Base-by-base conservation (phyloP, 2,329 filamentous ascomycete genomes). In the Fonsecaea multimorphosa region DNA sequence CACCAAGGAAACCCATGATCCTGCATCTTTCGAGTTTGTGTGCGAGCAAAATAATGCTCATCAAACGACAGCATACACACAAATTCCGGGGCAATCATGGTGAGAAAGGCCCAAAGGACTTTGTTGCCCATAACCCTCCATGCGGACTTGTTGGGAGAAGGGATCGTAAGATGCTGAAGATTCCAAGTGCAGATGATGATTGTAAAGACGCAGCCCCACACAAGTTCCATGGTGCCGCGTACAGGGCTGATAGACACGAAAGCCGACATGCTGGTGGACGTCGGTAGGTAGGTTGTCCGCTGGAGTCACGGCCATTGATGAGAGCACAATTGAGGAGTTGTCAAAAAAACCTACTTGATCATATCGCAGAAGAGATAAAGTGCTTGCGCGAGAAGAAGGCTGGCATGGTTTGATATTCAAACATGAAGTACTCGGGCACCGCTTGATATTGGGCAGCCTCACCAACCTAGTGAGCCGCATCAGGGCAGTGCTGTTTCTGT, bases 111-210 rank as follows among this genome's bases (percentile, higher is more conserved):
- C 32, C 32, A 58, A 11, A 9, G 2, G n/a, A 58, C 6, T 22
- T 58, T 58, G 11, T 11, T 3, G 9, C 11, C 11, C 11, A 58
- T 29, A 9, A 9, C 24, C 22, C 22, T 44, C 32, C 24, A 29
- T 6, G n/a, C 16, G 14, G 34, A 44, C 27, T 58, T 31, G 49
- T 31, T n/a, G 49, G 49, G 49, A 52, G 49, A 52, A 31, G 49
- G 2, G 9, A 52, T 52, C 11, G 49, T 16, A 14, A 52, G 49
- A 52, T 52, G 49, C 16, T 52, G 49, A 31, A 52, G 6, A 19
- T 52, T 52, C 49, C 49, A 52, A 19, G 49, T 52, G 49, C 49
- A 52, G 12, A 52, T 1, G 19, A 52, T 31, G 49, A 52, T 52
- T 27, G 49, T 52, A 19, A 52, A 52, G 22, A 27, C 19, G 19